Evolutionary conservation across 441 rosid species (phyloP), one percentile per base, ranked within the genome.

Genomic region (Flueggea neowawraea): DNA sequence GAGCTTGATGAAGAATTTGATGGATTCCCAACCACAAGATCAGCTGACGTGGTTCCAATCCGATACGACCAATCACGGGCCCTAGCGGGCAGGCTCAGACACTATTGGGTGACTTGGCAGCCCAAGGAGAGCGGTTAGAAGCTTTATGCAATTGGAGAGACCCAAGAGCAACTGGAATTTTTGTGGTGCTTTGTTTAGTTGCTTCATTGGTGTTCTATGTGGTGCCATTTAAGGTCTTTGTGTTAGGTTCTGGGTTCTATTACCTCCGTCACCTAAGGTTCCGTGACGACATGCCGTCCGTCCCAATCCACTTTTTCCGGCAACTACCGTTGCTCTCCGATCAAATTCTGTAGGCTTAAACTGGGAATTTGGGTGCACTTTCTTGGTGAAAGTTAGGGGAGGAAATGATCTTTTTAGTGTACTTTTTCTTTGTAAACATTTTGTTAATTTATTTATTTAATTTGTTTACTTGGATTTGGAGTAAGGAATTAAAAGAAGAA

Each of bases 51-150:
- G 63, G 67, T 81, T 36, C 74, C 63, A 22, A 62, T 44, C 28
- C 75, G 84, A 63, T 86, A 80, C n/a, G 89, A 83, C 55, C 64
- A 85, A 31, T 44, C 81, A 48, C 69, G 91, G 47, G 78, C 76
- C 15, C 63, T 83, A 3, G 81, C 75, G 0, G 85, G 81, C 12
- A 82, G 66, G 71, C 79, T 56, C 75, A 69, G 43, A 41, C 69
- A 2, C 58, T 73, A 6, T 36, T 72, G 22, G 82, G 82, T 4
- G 85, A 78, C 55, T 5, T 77, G 58, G 80, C 80, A 52, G 73
- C 69, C 9, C 82, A 80, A 51, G 66, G 72, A 16, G 85, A 78
- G 50, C 69, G 85, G 31, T 12, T 80, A 6, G 69, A 58, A 9
- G 72, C 78, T 6, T 12, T 80, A 39, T 56, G 65, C 14, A 70